Evolutionary conservation across 1,284 basidiomycete genomes (phyloP).

Genomic region (Microstroma glucosiphilum): DNA sequence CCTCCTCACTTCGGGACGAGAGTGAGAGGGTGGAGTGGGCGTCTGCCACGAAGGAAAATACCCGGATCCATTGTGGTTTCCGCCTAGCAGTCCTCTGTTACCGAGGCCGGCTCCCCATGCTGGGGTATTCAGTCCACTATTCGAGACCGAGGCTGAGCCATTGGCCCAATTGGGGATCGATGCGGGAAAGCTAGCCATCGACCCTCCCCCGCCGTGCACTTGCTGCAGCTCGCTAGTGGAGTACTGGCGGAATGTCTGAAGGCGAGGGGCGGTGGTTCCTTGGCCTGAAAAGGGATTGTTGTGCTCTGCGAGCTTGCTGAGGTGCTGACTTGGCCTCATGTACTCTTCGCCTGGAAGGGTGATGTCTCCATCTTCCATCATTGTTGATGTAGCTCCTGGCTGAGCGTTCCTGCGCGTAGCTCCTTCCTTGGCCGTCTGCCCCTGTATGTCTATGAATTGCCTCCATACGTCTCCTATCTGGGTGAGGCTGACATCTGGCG

Average conservation of each 20-base stretch:
- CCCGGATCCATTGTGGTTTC: too few species aligned
- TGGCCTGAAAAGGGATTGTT: constrained; percentile 9
- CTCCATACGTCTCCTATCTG: constrained; percentile 89
- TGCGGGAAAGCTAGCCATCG: background rate
- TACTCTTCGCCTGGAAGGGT: background rate
- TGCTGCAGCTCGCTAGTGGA: constrained; percentile 9
- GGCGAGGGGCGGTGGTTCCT: background rate
- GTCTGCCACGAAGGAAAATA: too few species aligned
- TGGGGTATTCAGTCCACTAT: background rate
- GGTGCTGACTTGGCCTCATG: background rate
- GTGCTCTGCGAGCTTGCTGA: constrained; percentile 11
- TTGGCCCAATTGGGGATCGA: constrained; percentile 1
- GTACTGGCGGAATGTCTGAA: constrained; percentile 15
- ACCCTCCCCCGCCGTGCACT: background rate
- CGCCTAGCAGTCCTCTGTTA: background rate
- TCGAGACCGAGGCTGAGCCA: background rate
- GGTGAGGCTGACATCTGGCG: constrained; percentile 80
- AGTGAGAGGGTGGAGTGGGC: too few species aligned
- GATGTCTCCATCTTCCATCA: background rate
- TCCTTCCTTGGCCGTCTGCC: constrained; percentile 10
- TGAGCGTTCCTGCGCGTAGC: background rate
- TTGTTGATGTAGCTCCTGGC: constrained; percentile 11
- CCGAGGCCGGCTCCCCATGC: background rate
- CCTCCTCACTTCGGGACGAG: too few species aligned
- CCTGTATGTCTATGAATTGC: constrained; percentile 62